These are phyloP conservation scores for Prunus salicina DNA, from an alignment of 306 rosid genomes.

Conservation along the genomic window DNA sequence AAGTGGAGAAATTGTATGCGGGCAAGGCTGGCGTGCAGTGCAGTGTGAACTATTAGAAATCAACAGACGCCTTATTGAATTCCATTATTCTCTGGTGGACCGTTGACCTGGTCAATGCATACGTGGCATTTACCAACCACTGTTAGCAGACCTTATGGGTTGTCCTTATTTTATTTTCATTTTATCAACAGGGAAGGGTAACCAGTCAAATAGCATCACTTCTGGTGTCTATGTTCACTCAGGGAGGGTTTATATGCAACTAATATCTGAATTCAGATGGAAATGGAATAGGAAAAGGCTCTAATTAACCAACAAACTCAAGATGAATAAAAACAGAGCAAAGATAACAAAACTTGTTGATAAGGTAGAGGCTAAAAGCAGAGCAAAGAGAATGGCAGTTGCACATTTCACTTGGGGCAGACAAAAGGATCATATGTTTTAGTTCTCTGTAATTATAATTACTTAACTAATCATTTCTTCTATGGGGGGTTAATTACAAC, in stretches of 20 bases:
- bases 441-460: too few relatives aligned
- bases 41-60: background rate
- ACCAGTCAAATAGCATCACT: background rate
- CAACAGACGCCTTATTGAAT: background rate
- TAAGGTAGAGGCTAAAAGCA: too few relatives aligned
- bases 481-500: too few relatives aligned
- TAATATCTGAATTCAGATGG: background rate
- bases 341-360: too few relatives aligned
- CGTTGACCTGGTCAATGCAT: background rate
- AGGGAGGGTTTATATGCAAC: background rate
- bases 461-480: too few relatives aligned
- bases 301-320: too few relatives aligned
- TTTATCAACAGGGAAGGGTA: background rate
- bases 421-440: too few relatives aligned
- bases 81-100: background rate
- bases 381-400: too few relatives aligned
- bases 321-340: too few relatives aligned
- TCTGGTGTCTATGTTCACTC: background rate
- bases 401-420: too few relatives aligned
- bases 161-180: background rate
- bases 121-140: background rate
- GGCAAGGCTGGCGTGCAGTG: background rate
- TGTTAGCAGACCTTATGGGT: background rate
- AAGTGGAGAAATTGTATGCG: background rate
- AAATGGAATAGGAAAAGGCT: background rate